Evolutionary conservation across 2,329 filamentous ascomycete genomes (phyloP).

Genomic region (Pestalotiopsis sp.): DNA sequence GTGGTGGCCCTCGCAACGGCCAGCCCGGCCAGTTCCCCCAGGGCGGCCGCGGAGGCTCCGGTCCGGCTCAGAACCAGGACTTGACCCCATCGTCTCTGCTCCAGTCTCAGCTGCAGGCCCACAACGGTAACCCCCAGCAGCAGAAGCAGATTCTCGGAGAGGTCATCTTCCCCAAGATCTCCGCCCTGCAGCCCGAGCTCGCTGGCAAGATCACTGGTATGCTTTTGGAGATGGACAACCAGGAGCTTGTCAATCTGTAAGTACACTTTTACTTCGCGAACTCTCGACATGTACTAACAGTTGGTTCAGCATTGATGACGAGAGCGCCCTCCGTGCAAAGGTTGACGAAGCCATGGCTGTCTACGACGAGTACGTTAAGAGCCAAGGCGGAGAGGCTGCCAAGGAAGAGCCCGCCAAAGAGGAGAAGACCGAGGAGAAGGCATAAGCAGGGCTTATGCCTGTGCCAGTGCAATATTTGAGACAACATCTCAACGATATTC

Average conservation of each 20-base stretch:
- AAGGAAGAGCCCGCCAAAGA: slow-evolving; percentile 48
- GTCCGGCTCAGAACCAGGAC: slow-evolving; percentile 35
- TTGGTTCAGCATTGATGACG: slow-evolving; percentile 78
- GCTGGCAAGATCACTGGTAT: slow-evolving; percentile 99
- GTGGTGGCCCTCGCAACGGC: slow-evolving; percentile 43
- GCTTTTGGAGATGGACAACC: slow-evolving; percentile 99
- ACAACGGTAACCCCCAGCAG: slow-evolving; percentile 62
- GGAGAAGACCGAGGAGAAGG: slow-evolving; percentile 55
- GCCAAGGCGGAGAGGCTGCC: slow-evolving; percentile 51
- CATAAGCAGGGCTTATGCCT: slow-evolving; percentile 37
- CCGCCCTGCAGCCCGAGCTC: slow-evolving; percentile 89
- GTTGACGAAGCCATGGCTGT: slow-evolving; percentile 96
- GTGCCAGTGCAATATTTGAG: not conserved
- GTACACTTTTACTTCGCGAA: slow-evolving; percentile 41
- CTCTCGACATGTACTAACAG: slow-evolving; percentile 17
- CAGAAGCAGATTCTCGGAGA: slow-evolving; percentile 99
- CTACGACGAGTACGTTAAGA: slow-evolving; percentile 98
- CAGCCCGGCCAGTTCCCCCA: slow-evolving; percentile 45
- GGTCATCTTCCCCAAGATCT: slow-evolving; percentile 98
- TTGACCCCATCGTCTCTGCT: slow-evolving; percentile 47
- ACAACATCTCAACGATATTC: not conserved
- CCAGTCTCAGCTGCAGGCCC: slow-evolving; percentile 59
- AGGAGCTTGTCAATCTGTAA: slow-evolving; percentile 93
- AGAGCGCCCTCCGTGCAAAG: slow-evolving; percentile 87
- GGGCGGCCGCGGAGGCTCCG: slow-evolving; percentile 48